phyloP scores from a whole-genome alignment of 371 early-diverging fungal genomes.

The Mucor plumbeus region DNA sequence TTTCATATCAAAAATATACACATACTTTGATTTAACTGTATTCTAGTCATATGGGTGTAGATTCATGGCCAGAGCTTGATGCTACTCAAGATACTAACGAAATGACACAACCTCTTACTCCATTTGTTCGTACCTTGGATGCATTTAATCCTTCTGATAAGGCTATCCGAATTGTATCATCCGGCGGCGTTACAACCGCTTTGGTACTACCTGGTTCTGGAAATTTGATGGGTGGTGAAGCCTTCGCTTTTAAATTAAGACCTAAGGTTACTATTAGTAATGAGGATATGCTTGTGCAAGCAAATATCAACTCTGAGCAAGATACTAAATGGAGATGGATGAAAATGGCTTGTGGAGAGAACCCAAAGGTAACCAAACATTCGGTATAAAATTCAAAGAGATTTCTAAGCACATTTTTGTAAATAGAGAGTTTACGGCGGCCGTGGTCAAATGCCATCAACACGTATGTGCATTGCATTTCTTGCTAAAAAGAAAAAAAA shows the following conservation, averaged over 20 bases:
- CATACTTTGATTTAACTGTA: not conserved
- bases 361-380: conserved; percentile 58
- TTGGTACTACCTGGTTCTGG: conserved; percentile 79
- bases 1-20: not conserved
- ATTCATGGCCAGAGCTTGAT: conserved; percentile 64
- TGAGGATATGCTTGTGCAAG: conserved; percentile 71
- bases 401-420: not conserved
- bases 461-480: conserved; percentile 19
- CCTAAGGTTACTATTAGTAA: conserved; percentile 52
- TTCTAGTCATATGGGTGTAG: conserved; percentile 62
- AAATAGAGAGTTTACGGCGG: conserved; percentile 35
- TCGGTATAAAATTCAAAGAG: not conserved
- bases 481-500: not conserved
- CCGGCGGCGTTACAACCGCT: conserved; percentile 80
- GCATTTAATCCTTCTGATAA: conserved; percentile 67
- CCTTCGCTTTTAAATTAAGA: conserved; percentile 66
- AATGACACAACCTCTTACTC: conserved; percentile 62
- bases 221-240: conserved; percentile 83
- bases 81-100: conserved; percentile 73
- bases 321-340: conserved; percentile 66
- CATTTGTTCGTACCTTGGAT: conserved; percentile 63
- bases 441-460: conserved; percentile 38
- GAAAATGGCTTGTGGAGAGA: conserved; percentile 89
- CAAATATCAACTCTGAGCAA: conserved; percentile 34
- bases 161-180: conserved; percentile 66